Evolutionary conservation across 345 rosid species (phyloP), one percentile per base, ranked within the genome.

Genomic region (Euphorbia peplus): DNA sequence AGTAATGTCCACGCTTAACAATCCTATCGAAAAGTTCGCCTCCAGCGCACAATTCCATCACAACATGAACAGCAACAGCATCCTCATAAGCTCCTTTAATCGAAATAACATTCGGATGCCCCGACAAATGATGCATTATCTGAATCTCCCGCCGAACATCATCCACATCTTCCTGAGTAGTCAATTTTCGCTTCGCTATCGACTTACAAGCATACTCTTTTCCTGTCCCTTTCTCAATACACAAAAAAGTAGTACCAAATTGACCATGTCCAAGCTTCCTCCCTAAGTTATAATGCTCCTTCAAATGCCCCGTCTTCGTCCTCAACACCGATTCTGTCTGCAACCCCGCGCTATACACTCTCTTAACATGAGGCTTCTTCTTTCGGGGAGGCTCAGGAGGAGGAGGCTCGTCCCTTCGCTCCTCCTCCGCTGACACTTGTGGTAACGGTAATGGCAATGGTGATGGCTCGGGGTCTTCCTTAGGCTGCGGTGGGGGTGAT

Each of bases 21-120:
- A 93, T 93, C 74, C 97, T 81, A 67, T 93, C 97, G 14, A 93
- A 93, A 0, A 93, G 88, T 86, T 93, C 98, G 22, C 98, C 97
- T 21, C 98, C 98, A 62, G 79, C 72, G 53, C 98, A 90, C 67
- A 89, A 69, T 77, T 93, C 98, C 98, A 93, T 93, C 67, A 90
- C 96, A 73, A 90, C 88, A 60, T 93, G 93, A 73, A 90, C 92
- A 0, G 96, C 97, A 69, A 82, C 90, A 0, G 89, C 64, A 72
- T 93, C 98, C 75, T 93, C 97, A 68, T 87, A 90, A 59, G 97
- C 97, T 61, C 86, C 93, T 76, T 86, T 86, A 60, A 93, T 90
- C 0, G 88, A 76, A 44, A 90, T 76, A 41, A 89, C 88, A 74
- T 84, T 90, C 21, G 90, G 82, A 60, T 87, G 86, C 3, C 92